phyloP scores from a whole-genome alignment of 169 alveolate species.

The Eimeria falciformis region DNA sequence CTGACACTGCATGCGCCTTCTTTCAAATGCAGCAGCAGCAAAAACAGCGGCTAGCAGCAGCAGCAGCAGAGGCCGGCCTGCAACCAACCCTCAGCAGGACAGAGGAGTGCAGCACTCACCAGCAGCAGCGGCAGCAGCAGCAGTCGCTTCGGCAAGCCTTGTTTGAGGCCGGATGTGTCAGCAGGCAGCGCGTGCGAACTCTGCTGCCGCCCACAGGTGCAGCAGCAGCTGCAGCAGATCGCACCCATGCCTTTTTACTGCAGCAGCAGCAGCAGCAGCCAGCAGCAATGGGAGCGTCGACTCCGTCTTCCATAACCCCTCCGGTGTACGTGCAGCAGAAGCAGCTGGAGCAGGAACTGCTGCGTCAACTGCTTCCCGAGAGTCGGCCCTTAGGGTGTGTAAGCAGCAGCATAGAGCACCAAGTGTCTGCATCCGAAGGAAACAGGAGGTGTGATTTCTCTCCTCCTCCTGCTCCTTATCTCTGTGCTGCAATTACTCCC shows the following conservation, averaged over 20 bases:
- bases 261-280: not conserved
- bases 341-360: not conserved
- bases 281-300: not conserved
- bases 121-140: too few species aligned
- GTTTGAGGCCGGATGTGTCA: not conserved
- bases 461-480: not conserved
- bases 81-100: too few species aligned
- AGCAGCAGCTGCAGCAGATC: not conserved
- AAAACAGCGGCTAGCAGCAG: not conserved
- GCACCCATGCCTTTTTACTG: not conserved
- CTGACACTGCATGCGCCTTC: too few species aligned
- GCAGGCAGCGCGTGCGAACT: not conserved
- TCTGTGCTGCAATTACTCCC: not conserved
- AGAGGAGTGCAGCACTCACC: too few species aligned
- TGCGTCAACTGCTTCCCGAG: not conserved
- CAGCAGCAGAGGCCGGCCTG: conserved; percentile 1
- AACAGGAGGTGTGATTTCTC: not conserved
- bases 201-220: not conserved
- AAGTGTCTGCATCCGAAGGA: not conserved
- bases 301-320: not conserved
- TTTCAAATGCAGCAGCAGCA: not conserved
- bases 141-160: not conserved
- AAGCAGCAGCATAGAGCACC: not conserved
- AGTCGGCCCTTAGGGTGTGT: not conserved
- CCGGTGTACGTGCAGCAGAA: conserved; percentile 2